Evolutionary conservation across 2,329 filamentous ascomycete species (phyloP), one percentile per base, ranked within the genome.

Genomic region (Fusarium nematophilum): DNA sequence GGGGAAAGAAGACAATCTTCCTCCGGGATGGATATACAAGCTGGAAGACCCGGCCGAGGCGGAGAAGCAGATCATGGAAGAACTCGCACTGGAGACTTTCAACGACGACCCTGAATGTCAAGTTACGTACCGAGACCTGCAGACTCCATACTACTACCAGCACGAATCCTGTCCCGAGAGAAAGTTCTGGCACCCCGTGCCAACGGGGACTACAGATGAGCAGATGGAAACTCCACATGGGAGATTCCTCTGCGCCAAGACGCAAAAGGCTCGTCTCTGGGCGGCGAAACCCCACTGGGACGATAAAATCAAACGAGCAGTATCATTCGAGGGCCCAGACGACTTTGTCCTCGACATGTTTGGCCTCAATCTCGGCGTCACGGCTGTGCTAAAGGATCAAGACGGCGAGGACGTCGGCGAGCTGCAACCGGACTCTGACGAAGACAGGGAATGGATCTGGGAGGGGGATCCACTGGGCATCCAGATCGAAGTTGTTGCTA

Each of bases 91-190:
- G 21, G 21, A 21, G 6, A 21, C 6, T 6, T 21, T 21, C 21
- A 4, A 21, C 21, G 21, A 21, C 21, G 21, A 21, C 21, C 50
- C 42, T 1, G 42, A 53, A 5, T 53, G 50, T n/a, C 14, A 53
- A 15, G 50, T 53, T 6, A 26, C 50, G 5, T 34, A 15, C n/a
- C 10, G 26, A 15, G 33, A 46, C 3, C 42, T 53, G 15, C 40
- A 46, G 14, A 53, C 50, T 14, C 18, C n/a, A 8, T 53, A 45
- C 33, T 46, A 45, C 42, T 56, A 56, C 15, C n/a, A 56, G 14
- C 40, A 56, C 18, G 11, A 30, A 21, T 36, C 40, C 6, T 45
- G 37, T 11, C 47, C 53, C 0, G 18, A 10, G 6, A 18, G n/a
- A 5, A 50, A 36, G 9, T 56, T 51, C 33, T 46, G 34, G 27